phyloP scores from a whole-genome alignment of 371 early-diverging fungal species.

The Lichtheimia hyalospora region DNA sequence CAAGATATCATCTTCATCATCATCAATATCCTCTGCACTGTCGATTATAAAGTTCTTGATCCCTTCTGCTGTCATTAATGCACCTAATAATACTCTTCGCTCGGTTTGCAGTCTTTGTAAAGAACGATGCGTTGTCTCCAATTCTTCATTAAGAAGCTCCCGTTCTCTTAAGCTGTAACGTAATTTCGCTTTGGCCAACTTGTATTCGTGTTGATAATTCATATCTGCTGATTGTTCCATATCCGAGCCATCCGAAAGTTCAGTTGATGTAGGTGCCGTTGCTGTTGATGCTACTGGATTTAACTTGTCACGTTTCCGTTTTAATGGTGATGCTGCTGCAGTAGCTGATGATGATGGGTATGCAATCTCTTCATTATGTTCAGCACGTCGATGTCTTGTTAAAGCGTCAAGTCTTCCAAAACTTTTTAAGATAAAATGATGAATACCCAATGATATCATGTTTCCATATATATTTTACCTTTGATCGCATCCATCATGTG shows the following conservation, averaged over 20 bases:
- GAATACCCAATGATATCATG: no score
- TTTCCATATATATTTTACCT: constrained; percentile 19
- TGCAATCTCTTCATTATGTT: constrained; percentile 8
- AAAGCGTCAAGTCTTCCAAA: constrained; percentile 46
- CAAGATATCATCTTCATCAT: not conserved
- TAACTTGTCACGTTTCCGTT: not conserved
- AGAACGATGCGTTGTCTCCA: constrained; percentile 38
- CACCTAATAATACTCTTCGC: constrained; percentile 49
- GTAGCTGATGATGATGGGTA: not conserved
- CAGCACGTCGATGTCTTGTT: constrained; percentile 31
- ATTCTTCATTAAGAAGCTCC: constrained; percentile 55
- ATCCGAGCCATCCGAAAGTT: not conserved
- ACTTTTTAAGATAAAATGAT: constrained; percentile 8
- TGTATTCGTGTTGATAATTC: constrained; percentile 29
- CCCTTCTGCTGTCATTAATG: constrained; percentile 23
- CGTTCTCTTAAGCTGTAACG: constrained; percentile 54
- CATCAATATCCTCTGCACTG: not conserved
- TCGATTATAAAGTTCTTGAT: not conserved
- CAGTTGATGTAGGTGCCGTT: not conserved
- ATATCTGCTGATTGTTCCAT: not conserved
- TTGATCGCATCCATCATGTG: constrained; percentile 30
- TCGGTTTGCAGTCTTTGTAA: constrained; percentile 50
- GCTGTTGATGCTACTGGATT: not conserved
- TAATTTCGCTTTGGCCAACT: constrained; percentile 54
- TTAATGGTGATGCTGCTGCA: not conserved